Evolutionary conservation across 208 protist genomes (phyloP).

Genomic region (Leishmania major): DNA sequence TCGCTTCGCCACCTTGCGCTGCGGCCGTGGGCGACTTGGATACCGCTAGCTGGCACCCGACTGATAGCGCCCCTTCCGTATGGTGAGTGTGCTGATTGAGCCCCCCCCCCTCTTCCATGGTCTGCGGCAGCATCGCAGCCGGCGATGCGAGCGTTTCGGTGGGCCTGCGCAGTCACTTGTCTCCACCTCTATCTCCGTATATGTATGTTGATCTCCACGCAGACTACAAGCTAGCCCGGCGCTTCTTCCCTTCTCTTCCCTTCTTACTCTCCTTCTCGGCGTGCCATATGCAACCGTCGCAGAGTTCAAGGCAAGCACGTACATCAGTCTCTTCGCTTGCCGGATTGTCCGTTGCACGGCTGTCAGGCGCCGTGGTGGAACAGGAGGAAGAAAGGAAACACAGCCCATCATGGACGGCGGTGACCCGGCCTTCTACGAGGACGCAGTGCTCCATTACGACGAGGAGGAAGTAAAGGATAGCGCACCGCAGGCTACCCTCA

Average conservation of each 20-base stretch:
- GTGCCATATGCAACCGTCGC: not conserved
- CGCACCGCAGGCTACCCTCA: constrained; percentile 26
- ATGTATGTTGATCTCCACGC: not conserved
- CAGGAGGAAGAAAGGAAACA: not conserved
- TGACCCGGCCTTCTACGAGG: constrained; percentile 15
- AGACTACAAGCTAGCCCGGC: not conserved
- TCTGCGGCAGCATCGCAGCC: not conserved
- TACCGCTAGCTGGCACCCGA: not conserved
- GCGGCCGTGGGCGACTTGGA: not conserved
- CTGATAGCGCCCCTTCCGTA: not conserved
- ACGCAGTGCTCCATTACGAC: constrained; percentile 13
- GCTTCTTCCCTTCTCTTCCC: not conserved
- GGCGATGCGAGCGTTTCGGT: not conserved
- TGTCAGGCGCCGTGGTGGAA: not conserved
- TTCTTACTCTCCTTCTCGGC: not conserved
- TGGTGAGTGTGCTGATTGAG: not conserved
- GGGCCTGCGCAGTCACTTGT: not conserved
- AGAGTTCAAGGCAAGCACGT: not conserved
- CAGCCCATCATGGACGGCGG: constrained; percentile 8
- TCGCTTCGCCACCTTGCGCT: not conserved
- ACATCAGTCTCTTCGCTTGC: not conserved
- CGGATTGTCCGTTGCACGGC: not conserved
- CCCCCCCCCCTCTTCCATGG: not conserved
- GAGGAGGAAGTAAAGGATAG: constrained; percentile 9
- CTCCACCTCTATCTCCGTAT: not conserved